Evolutionary conservation across 1,284 basidiomycete genomes (phyloP), one percentile per base, ranked within the genome.

Genomic region (Irpex lacteus): DNA sequence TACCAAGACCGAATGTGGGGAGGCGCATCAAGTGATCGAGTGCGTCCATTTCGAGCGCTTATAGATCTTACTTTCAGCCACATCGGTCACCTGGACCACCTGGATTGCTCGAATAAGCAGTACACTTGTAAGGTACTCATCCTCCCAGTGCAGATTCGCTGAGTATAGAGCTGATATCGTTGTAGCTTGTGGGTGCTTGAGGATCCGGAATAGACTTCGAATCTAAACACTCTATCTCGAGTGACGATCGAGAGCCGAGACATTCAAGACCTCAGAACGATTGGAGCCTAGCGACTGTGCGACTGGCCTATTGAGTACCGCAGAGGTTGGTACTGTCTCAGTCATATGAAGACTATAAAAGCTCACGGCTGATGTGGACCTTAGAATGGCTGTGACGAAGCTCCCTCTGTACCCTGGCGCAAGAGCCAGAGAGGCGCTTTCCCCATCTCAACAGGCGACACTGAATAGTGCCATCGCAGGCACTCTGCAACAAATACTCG

Each of bases 361-460:
- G 9, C 19, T 56, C 21, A 18, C 26, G 15, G 32, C 13, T 19
- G 40, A 15, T 44, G 40, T 44, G 40, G 11, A 44, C 11, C 15
- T 44, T 13, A 49, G 26, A 9, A 69, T 68, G 69, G 59, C 69
- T 21, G 55, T 80, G 64, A 18, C 73, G 62, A 68, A 72, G 32
- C 74, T 84, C 32, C 82, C 83, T 9, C 67, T 71, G 19, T 91
- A 86, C 71, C 89, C 89, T 18, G 84, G 86, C 1, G 72, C 75
- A 1, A 73, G 78, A 7, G 76, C 82, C 0, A 78, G 85, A 57
- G 82, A 82, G 50, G 72, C 78, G 0, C 74, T 90, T 1, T 77
- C 86, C 0, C 78, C 86, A 3, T 85, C 84, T 0, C 85, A 88
- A 64, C 74, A 83, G 0, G 78, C 81, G 0, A 77, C 73, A 0